Base-by-base conservation (phyloP, 192 early-diverging fungal species). In the Umbelopsis sp. region DNA sequence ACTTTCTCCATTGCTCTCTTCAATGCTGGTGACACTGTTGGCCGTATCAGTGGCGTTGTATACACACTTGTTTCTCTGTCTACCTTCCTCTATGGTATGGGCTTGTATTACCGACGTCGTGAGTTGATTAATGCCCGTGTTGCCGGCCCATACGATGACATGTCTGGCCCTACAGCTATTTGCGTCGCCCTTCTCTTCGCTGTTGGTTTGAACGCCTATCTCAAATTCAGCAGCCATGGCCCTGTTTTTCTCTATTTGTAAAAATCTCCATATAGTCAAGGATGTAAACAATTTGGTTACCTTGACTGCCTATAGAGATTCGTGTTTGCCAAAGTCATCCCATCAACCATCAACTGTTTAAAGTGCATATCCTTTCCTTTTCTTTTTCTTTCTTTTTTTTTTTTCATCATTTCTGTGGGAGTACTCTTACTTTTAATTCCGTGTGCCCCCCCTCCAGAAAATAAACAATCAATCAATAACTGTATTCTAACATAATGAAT, bases 1-100 rank as follows among this genome's bases (percentile, higher is more conserved):
- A 85, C 85, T 34, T 84, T 93, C 29, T 85, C 91, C 5, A 80
- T 95, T 29, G 88, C 85, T 11, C 81, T 95, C 6, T 87, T 92
- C 75, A 95, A 93, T 83, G 90, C 91, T 70, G 90, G 90, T 32
- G 90, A 89, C 77, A 66, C 73, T 43, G 88, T 91, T 4, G 90
- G 89, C 41, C 80, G 80, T 38, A 76, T 91, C 43, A 83, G 91
- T 44, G 92, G 91, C 21, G 69, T 95, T 32, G 73, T 93, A 17
- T 92, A 92, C 74, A 87, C 90, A 4, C 45, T 89, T 22, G 88
- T 94, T 21, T 86, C 91, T 0, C 68, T 95, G 51, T 32, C 87
- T 52, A 89, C 90, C 21, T 88, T 95, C 70, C 76, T 91, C 1
- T 94, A 94, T 75, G 77, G 89, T 20, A 80, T 92, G 69, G 85